Evolutionary conservation across 2,329 filamentous ascomycete genomes (phyloP), one percentile per base, ranked within the genome.

Genomic region (Penicillium sp.): DNA sequence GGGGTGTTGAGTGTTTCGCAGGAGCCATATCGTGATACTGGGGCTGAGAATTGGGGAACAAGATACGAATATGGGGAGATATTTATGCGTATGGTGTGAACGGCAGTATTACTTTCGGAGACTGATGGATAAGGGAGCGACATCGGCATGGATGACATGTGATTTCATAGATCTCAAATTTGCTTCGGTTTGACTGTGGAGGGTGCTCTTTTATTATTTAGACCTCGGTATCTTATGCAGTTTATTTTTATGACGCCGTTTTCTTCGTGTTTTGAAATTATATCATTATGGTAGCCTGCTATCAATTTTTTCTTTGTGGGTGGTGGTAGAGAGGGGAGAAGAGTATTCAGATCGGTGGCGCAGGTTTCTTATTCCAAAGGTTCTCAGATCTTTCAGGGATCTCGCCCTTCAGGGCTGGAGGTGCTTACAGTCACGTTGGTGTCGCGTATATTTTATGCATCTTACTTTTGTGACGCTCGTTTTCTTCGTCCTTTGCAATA

Each of bases 1-100:
- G 82, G 82, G 2, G 72, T 83, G 54, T 76, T 93, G 45, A 70
- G 75, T 19, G 85, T 93, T 5, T 74, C 82, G 59, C 91, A 96
- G 73, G 73, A 76, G 35, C 65, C 68, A 0, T 81, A 79, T 54
- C 74, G 73, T 8, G 71, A 78, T 51, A 44, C 52, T 4, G 69
- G 65, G 35, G 61, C 37, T 13, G 59, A 61, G 19, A 61, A 59
- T 7, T 58, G 64, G 52, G 65, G 61, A 11, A 54, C 55, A 13
- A 46, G 52, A 11, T 71, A 66, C 54, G 54, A 61, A 14, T 68
- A 68, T 49, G 72, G 71, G 3, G 71, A 73, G 35, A 71, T 75
- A 26, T 62, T 57, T 26, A 24, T 75, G 31, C 60, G 54, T 19
- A 35, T 74, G 39, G 58, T 52, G 35, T 11, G 11, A 35, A 42